Evolutionary conservation across 768 basidiomycete genomes (phyloP).

Genomic region (Phlebiopsis flavidoalba): DNA sequence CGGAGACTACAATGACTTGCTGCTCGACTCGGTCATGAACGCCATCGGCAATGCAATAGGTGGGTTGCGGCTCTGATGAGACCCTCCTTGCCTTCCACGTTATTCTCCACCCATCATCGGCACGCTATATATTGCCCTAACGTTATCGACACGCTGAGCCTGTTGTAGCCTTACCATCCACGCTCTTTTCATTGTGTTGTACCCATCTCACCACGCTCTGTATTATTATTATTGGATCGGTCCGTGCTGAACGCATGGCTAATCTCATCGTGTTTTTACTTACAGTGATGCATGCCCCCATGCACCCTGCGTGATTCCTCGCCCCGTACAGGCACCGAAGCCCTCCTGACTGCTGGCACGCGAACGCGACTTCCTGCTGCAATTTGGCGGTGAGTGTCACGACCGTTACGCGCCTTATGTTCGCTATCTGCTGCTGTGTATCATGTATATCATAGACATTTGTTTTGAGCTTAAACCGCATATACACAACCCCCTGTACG

Average conservation of each 20-base stretch:
- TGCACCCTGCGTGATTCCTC: background rate
- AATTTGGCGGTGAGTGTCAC: background rate
- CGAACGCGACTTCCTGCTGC: background rate
- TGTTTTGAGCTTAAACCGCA: background rate
- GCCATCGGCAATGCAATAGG: slow-evolving; percentile 18
- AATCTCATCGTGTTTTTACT: background rate
- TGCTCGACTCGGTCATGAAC: slow-evolving; percentile 51
- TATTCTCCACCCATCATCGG: background rate
- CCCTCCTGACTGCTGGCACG: too few species aligned
- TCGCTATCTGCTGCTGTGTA: background rate
- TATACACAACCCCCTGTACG: background rate
- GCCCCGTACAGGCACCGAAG: background rate
- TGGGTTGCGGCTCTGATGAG: slow-evolving; percentile 14
- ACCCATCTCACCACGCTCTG: background rate
- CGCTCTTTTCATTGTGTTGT: background rate
- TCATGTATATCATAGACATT: background rate
- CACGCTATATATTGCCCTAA: background rate
- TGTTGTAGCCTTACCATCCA: background rate
- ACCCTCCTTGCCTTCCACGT: background rate
- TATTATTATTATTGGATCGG: background rate
- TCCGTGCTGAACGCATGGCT: slow-evolving; percentile 8
- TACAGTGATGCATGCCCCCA: background rate
- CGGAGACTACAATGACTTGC: slow-evolving; percentile 41
- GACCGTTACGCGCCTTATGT: too few species aligned
- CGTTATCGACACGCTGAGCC: slow-evolving; percentile 1